Conservation (phyloP, 2,329 filamentous ascomycete genomes). For the Dichotomopilus funicola region DNA sequence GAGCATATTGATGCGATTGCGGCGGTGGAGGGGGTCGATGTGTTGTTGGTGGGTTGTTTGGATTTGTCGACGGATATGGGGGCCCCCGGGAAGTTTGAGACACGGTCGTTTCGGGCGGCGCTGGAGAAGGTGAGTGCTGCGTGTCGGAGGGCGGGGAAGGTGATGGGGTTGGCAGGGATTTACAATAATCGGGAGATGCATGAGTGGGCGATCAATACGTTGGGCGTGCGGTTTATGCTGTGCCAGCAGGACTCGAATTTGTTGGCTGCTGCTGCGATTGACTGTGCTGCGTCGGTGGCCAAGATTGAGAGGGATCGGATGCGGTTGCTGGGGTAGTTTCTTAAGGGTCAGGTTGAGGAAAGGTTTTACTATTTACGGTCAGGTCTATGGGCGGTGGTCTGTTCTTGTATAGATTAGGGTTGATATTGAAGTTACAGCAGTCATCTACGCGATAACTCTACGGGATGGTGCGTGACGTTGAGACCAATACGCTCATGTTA, state of each 20-base stretch:
- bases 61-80: conserved; percentile 1
- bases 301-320: background rate
- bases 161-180: background rate
- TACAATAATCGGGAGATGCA: conserved; percentile 1
- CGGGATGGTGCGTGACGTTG: no score
- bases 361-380: no score
- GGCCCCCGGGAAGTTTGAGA: background rate
- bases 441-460: no score
- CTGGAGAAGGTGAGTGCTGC: background rate
- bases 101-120: background rate
- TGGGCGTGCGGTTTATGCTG: background rate
- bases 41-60: background rate
- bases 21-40: background rate
- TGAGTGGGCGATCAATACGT: background rate
- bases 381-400: no score
- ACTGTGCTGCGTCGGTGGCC: background rate
- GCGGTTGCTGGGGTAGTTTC: no score
- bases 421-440: no score
- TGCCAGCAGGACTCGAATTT: conserved; percentile 1
- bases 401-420: no score
- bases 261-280: background rate
- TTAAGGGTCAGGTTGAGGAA: no score
- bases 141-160: background rate
- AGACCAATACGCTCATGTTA: no score
- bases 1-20: background rate